Conservation (phyloP, 2,329 filamentous ascomycete species). For the Fusarium transvaalense region DNA sequence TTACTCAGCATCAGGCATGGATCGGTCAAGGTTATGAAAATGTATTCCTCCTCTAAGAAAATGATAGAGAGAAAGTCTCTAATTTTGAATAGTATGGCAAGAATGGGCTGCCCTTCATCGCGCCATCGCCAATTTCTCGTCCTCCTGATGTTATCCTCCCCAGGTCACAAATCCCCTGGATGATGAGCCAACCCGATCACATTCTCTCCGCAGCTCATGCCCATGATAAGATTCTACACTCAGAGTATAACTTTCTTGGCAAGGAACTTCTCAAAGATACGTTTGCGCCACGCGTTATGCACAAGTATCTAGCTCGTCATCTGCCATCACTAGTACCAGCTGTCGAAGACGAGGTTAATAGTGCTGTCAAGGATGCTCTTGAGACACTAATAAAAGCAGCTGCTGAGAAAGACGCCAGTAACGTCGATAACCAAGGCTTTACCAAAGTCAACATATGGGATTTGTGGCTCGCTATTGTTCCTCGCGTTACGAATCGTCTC, state of each 20-base stretch:
- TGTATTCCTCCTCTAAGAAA: slow-evolving; percentile 41
- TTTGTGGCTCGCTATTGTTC: slow-evolving; percentile 58
- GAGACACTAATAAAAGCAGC: slow-evolving; percentile 36
- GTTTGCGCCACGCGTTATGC: slow-evolving; percentile 58
- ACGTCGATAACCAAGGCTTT: slow-evolving; percentile 53
- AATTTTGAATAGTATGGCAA: slow-evolving; percentile 55
- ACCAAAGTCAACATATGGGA: slow-evolving; percentile 60
- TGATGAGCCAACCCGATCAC: slow-evolving; percentile 61
- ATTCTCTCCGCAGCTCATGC: slow-evolving; percentile 58
- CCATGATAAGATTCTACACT: slow-evolving; percentile 56
- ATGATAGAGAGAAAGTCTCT: neutral
- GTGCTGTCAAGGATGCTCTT: slow-evolving; percentile 54
- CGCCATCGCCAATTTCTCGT: slow-evolving; percentile 57
- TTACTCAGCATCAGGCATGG: slow-evolving; percentile 56
- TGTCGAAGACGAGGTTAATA: slow-evolving; percentile 57
- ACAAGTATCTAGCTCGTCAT: slow-evolving; percentile 59
- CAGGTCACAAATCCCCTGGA: slow-evolving; percentile 58
- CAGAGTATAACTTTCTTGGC: slow-evolving; percentile 59
- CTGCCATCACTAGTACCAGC: slow-evolving; percentile 55
- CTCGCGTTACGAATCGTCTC: slow-evolving; percentile 59
- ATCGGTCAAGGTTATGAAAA: slow-evolving; percentile 59
- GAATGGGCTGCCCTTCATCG: slow-evolving; percentile 56
- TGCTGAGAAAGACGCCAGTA: slow-evolving; percentile 16
- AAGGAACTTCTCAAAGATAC: slow-evolving; percentile 51
- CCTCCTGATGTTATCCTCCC: slow-evolving; percentile 61